phyloP scores from a whole-genome alignment of 2,329 filamentous ascomycete species.

The Aspergillus proliferans region DNA sequence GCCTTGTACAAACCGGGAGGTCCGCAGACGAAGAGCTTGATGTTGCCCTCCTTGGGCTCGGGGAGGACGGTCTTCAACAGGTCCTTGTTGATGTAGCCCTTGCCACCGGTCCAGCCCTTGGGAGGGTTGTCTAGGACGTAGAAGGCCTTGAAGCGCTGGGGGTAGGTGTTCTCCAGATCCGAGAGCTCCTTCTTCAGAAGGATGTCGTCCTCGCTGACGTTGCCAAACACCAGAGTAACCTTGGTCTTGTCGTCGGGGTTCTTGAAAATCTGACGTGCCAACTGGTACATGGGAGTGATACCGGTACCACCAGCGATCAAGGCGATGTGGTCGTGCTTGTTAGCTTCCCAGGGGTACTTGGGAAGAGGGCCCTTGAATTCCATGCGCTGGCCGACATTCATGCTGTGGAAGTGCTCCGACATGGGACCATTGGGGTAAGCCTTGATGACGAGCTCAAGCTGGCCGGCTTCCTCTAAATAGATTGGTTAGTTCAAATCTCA shows the following conservation, averaged over 20 bases:
- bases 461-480: constrained; percentile 63
- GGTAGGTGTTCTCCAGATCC: constrained; percentile 88
- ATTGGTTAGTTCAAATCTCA: not conserved
- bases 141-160: constrained; percentile 90
- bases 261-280: constrained; percentile 84
- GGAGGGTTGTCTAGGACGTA: constrained; percentile 85
- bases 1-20: constrained; percentile 91
- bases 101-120: constrained; percentile 67
- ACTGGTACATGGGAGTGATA: constrained; percentile 97
- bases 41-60: constrained; percentile 82
- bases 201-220: constrained; percentile 84
- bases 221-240: constrained; percentile 91
- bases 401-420: constrained; percentile 79
- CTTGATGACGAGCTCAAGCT: constrained; percentile 86
- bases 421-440: constrained; percentile 85
- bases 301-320: constrained; percentile 86
- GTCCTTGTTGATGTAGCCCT: constrained; percentile 82
- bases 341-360: constrained; percentile 82
- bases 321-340: constrained; percentile 78
- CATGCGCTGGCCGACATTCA: constrained; percentile 74
- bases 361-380: constrained; percentile 93
- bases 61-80: constrained; percentile 91
- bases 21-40: constrained; percentile 95
- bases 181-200: constrained; percentile 79
- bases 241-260: constrained; percentile 97